Conservation (phyloP, 2,329 filamentous ascomycete species). For the Cadophora luteo-olivacea region DNA sequence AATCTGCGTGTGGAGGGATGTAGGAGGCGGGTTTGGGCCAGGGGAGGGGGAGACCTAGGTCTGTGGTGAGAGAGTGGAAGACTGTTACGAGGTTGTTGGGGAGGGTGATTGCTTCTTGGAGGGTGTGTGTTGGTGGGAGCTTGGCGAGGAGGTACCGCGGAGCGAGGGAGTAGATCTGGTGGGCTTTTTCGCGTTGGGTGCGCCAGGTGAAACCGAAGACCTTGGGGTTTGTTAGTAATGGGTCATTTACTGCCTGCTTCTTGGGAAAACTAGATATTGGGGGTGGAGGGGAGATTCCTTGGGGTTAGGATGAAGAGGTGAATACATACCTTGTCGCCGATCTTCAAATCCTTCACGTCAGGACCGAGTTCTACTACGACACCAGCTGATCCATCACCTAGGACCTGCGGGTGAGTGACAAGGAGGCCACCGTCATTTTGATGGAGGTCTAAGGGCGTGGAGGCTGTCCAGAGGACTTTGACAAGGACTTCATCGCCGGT, state of each 20-base stretch:
- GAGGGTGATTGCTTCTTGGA: conserved; percentile 56
- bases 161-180: conserved; percentile 61
- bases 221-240: neutral
- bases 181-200: conserved; percentile 54
- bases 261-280: neutral
- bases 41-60: conserved; percentile 60
- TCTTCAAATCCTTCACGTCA: conserved; percentile 49
- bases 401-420: conserved; percentile 55
- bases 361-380: conserved; percentile 58
- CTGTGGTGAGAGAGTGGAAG: conserved; percentile 59
- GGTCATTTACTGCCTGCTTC: neutral
- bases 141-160: conserved; percentile 57
- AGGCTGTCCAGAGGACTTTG: conserved; percentile 63
- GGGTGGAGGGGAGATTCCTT: neutral
- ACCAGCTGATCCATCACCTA: conserved; percentile 60
- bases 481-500: conserved; percentile 56
- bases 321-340: conserved; percentile 57
- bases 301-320: too few species aligned
- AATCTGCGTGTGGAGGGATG: conserved; percentile 39
- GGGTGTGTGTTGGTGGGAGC: conserved; percentile 50
- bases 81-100: conserved; percentile 65
- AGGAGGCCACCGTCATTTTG: conserved; percentile 65
- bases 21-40: conserved; percentile 52
- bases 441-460: conserved; percentile 67
- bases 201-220: conserved; percentile 60